Evolutionary conservation across 768 basidiomycete genomes (phyloP), one percentile per base, ranked within the genome.

Genomic region (Pleurotus djamor): DNA sequence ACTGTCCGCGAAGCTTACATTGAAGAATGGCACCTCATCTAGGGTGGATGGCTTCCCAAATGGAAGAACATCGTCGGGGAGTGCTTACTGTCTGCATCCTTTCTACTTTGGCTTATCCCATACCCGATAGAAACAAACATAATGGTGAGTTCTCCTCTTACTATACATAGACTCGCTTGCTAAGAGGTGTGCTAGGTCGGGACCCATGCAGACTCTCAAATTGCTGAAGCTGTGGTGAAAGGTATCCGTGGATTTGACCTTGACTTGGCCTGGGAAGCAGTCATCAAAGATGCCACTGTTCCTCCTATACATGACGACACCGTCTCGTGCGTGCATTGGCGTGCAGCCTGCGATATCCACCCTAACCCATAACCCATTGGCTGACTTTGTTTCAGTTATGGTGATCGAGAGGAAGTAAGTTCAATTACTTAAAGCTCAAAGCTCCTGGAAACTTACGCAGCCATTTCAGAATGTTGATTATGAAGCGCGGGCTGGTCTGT

Each of bases 41-140:
- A 80, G 84, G 83, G 88, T 10, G 91, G 92, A 4, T 91, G 91
- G 89, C 72, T 93, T 38, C 92, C 91, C 0, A 92, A 92, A 89
- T 93, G 91, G 91, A 92, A 92, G 73, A 92, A 93, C 61, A 80
- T 92, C 8, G 83, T 88, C 32, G 85, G 84, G 82, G 47, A 60
- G 74, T 62, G 28, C 21, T 14, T 44, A 8, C 35, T 28, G 44
- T 41, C 17, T 48, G 33, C 16, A 7, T 21, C 14, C 3, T n/a
- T 55, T 35, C 8, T 0, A 38, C 9, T 21, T 14, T 28, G 12
- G 34, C 52, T 8, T 32, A 45, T 37, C 60, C 12, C 60, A 52
- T 34, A 21, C 1, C 49, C 45, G 28, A 32, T 49, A 75, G 89
- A 93, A 66, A 92, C 91, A 0, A 93, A 91, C 64, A 91, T 92